Conservation (phyloP, 140 eudicot genomes). For the Erigeron philadelphicus region DNA sequence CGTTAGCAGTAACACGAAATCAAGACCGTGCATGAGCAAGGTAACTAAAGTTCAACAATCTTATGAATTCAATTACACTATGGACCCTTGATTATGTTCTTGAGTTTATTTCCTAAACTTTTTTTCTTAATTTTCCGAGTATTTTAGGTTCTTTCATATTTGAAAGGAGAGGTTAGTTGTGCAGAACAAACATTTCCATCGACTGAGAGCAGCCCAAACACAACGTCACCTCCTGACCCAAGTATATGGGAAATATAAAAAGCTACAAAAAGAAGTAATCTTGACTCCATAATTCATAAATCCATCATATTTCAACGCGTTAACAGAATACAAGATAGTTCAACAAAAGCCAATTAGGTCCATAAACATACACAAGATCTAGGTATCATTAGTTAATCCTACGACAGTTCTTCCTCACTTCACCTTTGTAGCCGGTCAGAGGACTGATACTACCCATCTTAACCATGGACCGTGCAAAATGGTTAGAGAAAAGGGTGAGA, state of each 20-base stretch:
- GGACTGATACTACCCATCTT: conserved; percentile 72
- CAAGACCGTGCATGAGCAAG: conserved; percentile 50
- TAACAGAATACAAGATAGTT: conserved; percentile 13
- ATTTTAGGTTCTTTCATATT: conserved; percentile 39
- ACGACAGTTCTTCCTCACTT: conserved; percentile 69
- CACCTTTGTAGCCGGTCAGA: conserved; percentile 56
- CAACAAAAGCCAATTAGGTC: conserved; percentile 11
- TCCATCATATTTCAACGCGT: conserved; percentile 11
- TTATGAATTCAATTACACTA: neutral
- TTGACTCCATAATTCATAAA: conserved; percentile 15
- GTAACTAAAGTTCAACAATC: conserved; percentile 13
- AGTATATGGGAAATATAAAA: conserved; percentile 13
- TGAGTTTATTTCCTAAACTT: neutral
- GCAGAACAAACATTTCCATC: conserved; percentile 39
- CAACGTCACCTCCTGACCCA: conserved; percentile 24
- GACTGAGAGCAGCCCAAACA: conserved; percentile 40
- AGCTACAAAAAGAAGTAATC: neutral
- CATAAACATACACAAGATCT: conserved; percentile 15
- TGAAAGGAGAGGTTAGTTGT: conserved; percentile 41
- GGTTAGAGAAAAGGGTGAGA: conserved; percentile 47
- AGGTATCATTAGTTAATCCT: conserved; percentile 33
- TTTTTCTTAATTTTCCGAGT: neutral
- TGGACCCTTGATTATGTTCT: neutral
- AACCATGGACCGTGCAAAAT: conserved; percentile 71
- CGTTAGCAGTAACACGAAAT: conserved; percentile 28